phyloP scores from a whole-genome alignment of 768 basidiomycete genomes.

The Filobasidium wieringae region DNA sequence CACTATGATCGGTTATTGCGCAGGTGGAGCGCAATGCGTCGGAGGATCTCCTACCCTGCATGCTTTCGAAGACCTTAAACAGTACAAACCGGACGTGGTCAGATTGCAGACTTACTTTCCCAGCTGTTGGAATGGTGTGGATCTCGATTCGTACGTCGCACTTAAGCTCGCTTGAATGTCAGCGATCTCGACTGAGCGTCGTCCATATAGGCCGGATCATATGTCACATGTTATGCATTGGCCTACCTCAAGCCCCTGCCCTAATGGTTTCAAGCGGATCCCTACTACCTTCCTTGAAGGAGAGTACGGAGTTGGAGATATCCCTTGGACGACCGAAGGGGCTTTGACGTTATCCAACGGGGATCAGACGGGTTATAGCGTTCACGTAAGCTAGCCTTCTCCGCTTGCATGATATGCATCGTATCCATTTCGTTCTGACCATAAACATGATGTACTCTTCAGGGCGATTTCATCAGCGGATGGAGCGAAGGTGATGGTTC shows the following conservation, averaged over 20 bases:
- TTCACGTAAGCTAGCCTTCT: background rate
- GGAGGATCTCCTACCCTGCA: background rate
- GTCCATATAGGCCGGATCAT: background rate
- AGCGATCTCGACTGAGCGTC: too few relatives aligned
- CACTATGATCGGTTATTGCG: background rate
- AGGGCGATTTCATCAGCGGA: background rate
- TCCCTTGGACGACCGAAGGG: background rate
- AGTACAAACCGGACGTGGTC: background rate
- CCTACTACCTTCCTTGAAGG: background rate
- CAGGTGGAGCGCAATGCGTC: background rate
- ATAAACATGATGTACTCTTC: background rate
- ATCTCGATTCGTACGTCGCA: background rate
- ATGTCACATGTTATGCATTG: background rate
- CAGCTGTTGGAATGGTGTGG: background rate
- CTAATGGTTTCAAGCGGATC: too few relatives aligned
- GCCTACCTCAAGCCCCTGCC: background rate
- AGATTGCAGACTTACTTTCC: background rate
- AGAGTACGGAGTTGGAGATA: background rate
- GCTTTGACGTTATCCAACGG: background rate
- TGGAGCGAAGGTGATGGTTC: background rate
- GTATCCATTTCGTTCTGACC: background rate
- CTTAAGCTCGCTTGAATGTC: background rate
- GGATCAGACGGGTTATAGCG: background rate
- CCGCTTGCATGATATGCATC: background rate
- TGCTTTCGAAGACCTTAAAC: background rate